These are phyloP conservation scores for Pelargonium fulgidum DNA, from an alignment of 441 rosid species.

Conservation along the genomic window DNA sequence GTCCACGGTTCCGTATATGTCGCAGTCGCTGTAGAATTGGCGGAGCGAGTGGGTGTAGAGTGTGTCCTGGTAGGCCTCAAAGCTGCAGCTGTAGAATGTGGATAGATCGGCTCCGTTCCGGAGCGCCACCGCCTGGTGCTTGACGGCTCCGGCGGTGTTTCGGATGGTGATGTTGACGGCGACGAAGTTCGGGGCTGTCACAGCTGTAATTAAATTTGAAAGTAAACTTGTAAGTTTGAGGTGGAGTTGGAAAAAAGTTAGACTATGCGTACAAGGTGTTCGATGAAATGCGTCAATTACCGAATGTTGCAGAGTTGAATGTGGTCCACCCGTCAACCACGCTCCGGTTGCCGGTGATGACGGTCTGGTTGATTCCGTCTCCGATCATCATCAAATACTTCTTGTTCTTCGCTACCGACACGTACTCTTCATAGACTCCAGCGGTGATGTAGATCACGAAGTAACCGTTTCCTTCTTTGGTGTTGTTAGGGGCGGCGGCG, in stretches of 20 bases:
- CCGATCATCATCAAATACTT: slow-evolving; percentile 73
- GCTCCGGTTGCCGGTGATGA: slow-evolving; percentile 76
- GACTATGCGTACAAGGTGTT: too few species aligned
- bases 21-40: slow-evolving; percentile 71
- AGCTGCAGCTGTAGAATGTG: slow-evolving; percentile 61
- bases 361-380: slow-evolving; percentile 73
- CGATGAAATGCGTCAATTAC: too few species aligned
- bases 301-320: slow-evolving; percentile 80
- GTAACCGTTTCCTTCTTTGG: slow-evolving; percentile 47
- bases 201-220: slow-evolving; percentile 30
- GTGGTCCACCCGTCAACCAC: slow-evolving; percentile 86
- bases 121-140: slow-evolving; percentile 67
- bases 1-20: slow-evolving; percentile 71
- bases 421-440: slow-evolving; percentile 75
- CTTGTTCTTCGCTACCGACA: slow-evolving; percentile 60
- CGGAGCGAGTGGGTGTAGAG: too few species aligned
- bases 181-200: slow-evolving; percentile 44
- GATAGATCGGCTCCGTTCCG: slow-evolving; percentile 63
- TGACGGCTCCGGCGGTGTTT: slow-evolving; percentile 67
- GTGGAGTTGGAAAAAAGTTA: not conserved
- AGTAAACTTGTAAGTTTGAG: not conserved
- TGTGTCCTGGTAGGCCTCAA: slow-evolving; percentile 80
- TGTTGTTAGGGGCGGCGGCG: slow-evolving; percentile 63
- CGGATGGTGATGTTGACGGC: slow-evolving; percentile 44
- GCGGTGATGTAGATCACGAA: slow-evolving; percentile 60